These are phyloP conservation scores for Uronychia setigera DNA, from an alignment of 73 alveolate species.

Conservation along the genomic window DNA sequence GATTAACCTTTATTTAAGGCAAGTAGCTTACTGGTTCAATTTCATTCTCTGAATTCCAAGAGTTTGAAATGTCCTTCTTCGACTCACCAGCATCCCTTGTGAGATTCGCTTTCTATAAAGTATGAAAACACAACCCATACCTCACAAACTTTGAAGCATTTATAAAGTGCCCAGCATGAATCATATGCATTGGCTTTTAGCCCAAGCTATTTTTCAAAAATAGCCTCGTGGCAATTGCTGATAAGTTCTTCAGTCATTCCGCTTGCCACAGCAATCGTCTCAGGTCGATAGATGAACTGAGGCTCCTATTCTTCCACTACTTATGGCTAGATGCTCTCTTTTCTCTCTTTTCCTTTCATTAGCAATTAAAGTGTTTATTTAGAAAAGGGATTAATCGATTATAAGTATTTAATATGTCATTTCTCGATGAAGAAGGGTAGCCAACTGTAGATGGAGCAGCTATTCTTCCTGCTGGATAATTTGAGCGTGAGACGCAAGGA, in stretches of 20 bases:
- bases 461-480: no score
- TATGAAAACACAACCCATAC: neutral
- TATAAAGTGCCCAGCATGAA: neutral
- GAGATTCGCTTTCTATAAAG: neutral
- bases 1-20: neutral
- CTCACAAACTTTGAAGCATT: neutral
- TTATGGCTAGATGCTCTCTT: no score
- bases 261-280: no score
- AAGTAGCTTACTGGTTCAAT: neutral
- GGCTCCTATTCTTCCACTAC: no score
- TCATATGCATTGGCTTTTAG: neutral
- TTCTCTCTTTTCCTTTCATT: no score
- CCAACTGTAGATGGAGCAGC: no score
- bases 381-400: no score
- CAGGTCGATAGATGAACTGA: no score
- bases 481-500: neutral
- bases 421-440: no score
- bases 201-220: neutral
- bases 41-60: neutral
- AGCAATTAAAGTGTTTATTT: no score
- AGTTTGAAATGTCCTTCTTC: neutral
- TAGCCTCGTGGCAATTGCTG: neutral
- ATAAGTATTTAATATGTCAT: no score
- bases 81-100: neutral
- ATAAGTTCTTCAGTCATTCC: no score